Evolutionary conservation across 495 filamentous ascomycete genomes (phyloP).

Genomic region (Hypomontagnella monticulosa): DNA sequence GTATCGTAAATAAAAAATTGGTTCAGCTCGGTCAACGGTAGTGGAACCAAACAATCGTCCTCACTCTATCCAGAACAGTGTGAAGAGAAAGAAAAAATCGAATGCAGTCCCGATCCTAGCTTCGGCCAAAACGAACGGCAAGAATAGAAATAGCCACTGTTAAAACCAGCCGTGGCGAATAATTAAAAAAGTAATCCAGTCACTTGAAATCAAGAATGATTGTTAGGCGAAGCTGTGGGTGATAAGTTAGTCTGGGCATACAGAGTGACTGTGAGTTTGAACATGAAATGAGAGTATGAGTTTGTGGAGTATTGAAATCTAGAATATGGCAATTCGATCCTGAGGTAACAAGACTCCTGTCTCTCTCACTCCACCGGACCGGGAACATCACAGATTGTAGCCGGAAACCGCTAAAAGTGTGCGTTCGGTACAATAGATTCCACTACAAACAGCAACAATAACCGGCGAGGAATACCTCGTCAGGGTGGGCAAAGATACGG

Average conservation of each 20-base stretch:
- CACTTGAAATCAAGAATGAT: conserved; percentile 28
- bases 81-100: conserved; percentile 35
- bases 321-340: conserved; percentile 29
- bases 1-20: conserved; percentile 43
- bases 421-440: conserved; percentile 36
- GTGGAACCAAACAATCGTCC: conserved; percentile 48
- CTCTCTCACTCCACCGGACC: conserved; percentile 6
- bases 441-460: conserved; percentile 33
- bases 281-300: conserved; percentile 4
- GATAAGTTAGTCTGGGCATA: conserved; percentile 17
- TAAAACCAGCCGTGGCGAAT: conserved; percentile 15
- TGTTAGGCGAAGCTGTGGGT: conserved; percentile 17
- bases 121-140: conserved; percentile 37
- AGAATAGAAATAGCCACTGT: conserved; percentile 31
- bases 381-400: conserved; percentile 43
- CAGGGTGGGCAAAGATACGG: conserved; percentile 47
- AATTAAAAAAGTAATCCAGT: conserved; percentile 35
- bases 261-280: conserved; percentile 33
- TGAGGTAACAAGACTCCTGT: conserved; percentile 28
- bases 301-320: conserved; percentile 31
- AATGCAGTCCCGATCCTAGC: conserved; percentile 40
- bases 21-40: conserved; percentile 41
- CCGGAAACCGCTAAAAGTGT: conserved; percentile 34
- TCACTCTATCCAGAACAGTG: conserved; percentile 48
- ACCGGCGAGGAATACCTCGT: conserved; percentile 45